Conservation (phyloP, 2,329 filamentous ascomycete genomes). For the Aureobasidium sp. region DNA sequence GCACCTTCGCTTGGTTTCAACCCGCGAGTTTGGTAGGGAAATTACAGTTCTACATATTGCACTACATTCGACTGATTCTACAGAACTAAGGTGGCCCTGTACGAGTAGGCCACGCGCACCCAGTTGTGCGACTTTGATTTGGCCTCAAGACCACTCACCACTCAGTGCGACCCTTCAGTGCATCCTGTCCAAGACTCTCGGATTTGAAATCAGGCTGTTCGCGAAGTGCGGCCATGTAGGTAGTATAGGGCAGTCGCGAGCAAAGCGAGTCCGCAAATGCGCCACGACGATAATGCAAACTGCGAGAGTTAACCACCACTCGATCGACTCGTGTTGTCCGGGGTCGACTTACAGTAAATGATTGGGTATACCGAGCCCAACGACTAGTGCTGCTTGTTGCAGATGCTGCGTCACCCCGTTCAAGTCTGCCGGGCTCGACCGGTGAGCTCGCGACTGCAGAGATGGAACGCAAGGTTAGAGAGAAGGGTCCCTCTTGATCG, state of each 20-base stretch:
- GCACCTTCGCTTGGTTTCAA: not conserved
- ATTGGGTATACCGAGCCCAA: slow-evolving; percentile 4
- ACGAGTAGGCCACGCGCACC: slow-evolving; percentile 12
- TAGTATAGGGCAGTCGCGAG: slow-evolving; percentile 7
- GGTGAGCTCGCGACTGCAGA: slow-evolving; percentile 31
- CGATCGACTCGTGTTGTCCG: not conserved
- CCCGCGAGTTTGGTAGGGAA: not conserved
- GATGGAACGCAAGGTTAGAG: slow-evolving; percentile 50
- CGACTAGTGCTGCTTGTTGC: not conserved
- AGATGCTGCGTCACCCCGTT: slow-evolving; percentile 4
- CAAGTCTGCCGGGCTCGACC: slow-evolving; percentile 1
- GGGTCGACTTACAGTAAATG: not conserved
- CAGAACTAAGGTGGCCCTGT: not conserved
- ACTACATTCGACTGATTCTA: slow-evolving; percentile 2
- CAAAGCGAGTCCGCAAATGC: slow-evolving; percentile 12
- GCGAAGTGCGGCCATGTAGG: slow-evolving; percentile 4
- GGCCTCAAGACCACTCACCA: not conserved
- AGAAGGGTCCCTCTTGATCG: slow-evolving; percentile 62
- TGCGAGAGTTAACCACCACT: not conserved
- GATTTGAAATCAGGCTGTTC: slow-evolving; percentile 7
- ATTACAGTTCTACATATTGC: not conserved
- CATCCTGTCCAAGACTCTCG: not conserved
- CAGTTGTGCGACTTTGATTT: not conserved
- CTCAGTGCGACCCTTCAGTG: slow-evolving; percentile 10
- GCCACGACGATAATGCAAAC: slow-evolving; percentile 12